Conservation (phyloP, 768 basidiomycete species). For the Trametes cubensis region DNA sequence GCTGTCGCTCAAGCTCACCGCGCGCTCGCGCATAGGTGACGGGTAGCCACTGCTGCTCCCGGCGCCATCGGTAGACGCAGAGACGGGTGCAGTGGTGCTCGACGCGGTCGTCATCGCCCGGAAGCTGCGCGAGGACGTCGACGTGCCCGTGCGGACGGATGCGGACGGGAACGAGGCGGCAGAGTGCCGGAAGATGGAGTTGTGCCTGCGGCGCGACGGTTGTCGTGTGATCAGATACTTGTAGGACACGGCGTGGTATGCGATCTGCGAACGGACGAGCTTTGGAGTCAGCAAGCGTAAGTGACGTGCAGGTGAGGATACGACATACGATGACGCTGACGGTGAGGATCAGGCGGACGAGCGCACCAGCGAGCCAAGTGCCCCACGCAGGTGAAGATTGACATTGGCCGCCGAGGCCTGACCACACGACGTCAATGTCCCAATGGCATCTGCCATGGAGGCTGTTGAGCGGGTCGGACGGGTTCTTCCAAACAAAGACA, state of each 20-base stretch:
- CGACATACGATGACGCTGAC: conserved; percentile 49
- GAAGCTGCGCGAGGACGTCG: conserved; percentile 24
- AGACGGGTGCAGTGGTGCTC: conserved; percentile 21
- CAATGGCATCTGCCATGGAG: conserved; percentile 54
- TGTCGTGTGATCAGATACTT: conserved; percentile 30
- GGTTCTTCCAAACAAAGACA: conserved; percentile 54
- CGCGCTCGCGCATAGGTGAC: conserved; percentile 15
- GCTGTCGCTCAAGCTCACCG: conserved; percentile 19
- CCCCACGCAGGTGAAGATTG: conserved; percentile 45
- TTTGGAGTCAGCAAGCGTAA: background rate
- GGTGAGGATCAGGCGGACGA: conserved; percentile 58
- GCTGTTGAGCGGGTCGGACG: conserved; percentile 41
- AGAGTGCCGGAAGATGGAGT: conserved; percentile 26
- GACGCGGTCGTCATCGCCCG: conserved; percentile 26
- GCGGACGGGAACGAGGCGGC: conserved; percentile 23
- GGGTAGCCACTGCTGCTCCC: background rate
- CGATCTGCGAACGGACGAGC: conserved; percentile 20
- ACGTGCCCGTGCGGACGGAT: conserved; percentile 11
- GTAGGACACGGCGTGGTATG: conserved; percentile 32
- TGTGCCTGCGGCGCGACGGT: conserved; percentile 26
- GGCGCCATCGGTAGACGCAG: conserved; percentile 1
- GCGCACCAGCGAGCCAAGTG: conserved; percentile 56
- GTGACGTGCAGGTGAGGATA: background rate
- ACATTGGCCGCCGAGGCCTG: conserved; percentile 38
- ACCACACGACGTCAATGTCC: conserved; percentile 73